A percentile compares a stretch with the other conserved stretches of the same genome.
These are phyloP conservation scores for Gossypium turneri DNA, from an alignment of 345 rosid species.

Conservation along the genomic window DNA sequence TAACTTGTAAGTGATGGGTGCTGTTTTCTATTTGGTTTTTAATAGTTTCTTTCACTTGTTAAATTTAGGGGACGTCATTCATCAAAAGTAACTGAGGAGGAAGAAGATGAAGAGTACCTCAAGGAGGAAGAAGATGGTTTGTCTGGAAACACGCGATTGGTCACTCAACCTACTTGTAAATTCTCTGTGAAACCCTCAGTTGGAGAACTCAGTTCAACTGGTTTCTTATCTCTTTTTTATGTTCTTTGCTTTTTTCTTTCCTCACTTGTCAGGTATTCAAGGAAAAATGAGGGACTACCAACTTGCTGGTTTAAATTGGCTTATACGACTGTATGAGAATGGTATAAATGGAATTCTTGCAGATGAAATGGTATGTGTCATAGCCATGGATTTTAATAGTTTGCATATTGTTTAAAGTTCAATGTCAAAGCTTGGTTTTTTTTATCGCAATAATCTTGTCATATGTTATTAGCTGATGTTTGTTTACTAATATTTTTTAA, in stretches of 20 bases:
- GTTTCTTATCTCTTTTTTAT: neutral
- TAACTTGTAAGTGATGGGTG: neutral
- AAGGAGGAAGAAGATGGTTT: constrained; percentile 95
- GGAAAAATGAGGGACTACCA: constrained; percentile 99
- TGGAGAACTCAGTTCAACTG: neutral
- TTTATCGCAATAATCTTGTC: neutral
- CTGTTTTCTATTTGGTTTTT: neutral
- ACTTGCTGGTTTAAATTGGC: constrained; percentile 96
- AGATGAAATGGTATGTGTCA: constrained; percentile 76
- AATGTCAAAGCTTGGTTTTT: neutral
- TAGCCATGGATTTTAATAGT: constrained; percentile 6
- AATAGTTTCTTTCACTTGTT: constrained; percentile 9
- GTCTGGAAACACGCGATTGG: constrained; percentile 77
- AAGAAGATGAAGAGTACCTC: constrained; percentile 94
- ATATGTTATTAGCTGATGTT: neutral
- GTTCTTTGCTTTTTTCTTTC: neutral
- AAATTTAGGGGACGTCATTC: constrained; percentile 91
- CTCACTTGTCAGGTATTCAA: constrained; percentile 59
- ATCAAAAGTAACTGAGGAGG: constrained; percentile 94
- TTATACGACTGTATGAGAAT: constrained; percentile 90
- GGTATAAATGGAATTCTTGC: constrained; percentile 97
- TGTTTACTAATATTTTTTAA: constrained; percentile 11
- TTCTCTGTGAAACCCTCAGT: neutral
- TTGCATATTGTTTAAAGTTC: neutral
- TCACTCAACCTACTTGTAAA: constrained; percentile 93